These are phyloP conservation scores for Dactylellina cionopaga DNA, from an alignment of 2,329 filamentous ascomycete species.

Conservation along the genomic window DNA sequence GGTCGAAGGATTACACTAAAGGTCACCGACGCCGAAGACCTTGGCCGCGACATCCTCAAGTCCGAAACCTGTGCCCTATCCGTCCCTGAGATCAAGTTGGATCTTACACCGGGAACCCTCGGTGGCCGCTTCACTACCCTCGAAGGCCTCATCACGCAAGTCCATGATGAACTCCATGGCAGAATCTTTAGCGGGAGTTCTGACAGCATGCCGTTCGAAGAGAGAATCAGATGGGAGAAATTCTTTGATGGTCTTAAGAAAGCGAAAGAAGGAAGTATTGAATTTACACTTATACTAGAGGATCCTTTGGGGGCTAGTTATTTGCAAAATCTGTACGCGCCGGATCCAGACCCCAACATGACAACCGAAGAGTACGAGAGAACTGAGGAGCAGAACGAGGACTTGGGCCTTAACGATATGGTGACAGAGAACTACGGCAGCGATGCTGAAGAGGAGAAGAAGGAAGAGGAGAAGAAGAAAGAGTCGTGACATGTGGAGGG, in stretches of 20 bases:
- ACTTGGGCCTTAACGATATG: conserved; percentile 90
- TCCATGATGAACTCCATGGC: conserved; percentile 85
- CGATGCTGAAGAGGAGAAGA: conserved; percentile 59
- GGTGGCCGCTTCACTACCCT: conserved; percentile 97
- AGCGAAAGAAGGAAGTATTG: conserved; percentile 81
- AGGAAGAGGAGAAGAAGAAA: conserved; percentile 3
- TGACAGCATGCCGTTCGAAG: conserved; percentile 76
- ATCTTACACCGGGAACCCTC: conserved; percentile 90
- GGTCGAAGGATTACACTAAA: conserved; percentile 83
- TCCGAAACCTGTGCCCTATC: conserved; percentile 88
- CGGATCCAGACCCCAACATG: conserved; percentile 86
- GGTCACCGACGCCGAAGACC: conserved; percentile 75
- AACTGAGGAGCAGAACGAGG: conserved; percentile 91
- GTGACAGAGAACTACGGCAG: conserved; percentile 86
- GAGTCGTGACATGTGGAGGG: conserved; percentile 7
- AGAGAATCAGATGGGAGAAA: conserved; percentile 77
- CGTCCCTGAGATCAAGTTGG: conserved; percentile 85
- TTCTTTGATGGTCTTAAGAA: conserved; percentile 82
- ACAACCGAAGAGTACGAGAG: conserved; percentile 82
- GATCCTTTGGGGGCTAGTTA: conserved; percentile 94
- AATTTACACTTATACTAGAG: conserved; percentile 83
- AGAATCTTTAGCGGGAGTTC: conserved; percentile 83
- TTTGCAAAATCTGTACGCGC: conserved; percentile 83
- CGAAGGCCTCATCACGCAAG: conserved; percentile 90
- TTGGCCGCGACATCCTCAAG: conserved; percentile 94